These are phyloP conservation scores for Kwoniella europaea DNA, from an alignment of 768 basidiomycete genomes.

Conservation along the genomic window DNA sequence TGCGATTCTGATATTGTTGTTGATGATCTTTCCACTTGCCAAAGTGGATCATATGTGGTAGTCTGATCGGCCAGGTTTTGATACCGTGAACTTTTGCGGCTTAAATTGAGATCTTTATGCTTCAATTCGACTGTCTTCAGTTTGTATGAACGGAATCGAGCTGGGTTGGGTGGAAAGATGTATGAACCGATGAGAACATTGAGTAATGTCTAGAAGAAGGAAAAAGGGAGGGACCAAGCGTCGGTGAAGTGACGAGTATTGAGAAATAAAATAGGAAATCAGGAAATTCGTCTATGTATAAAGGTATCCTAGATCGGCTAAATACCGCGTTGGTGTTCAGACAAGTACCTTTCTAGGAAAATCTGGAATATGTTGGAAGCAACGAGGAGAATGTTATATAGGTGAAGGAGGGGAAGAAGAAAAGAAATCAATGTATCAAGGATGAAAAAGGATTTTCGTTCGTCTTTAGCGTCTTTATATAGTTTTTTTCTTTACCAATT, in stretches of 20 bases:
- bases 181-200: background rate
- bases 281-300: conserved; percentile 5
- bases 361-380: background rate
- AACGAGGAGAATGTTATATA: background rate
- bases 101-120: too few species aligned
- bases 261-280: background rate
- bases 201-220: background rate
- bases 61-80: too few species aligned
- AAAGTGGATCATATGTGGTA: too few species aligned
- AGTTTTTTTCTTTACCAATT: background rate
- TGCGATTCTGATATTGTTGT: background rate
- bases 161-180: too few species aligned
- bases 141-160: too few species aligned
- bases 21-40: background rate
- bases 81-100: too few species aligned
- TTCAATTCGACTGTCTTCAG: too few species aligned
- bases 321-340: background rate
- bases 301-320: conserved; percentile 4
- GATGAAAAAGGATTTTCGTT: background rate
- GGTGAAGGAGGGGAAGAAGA: background rate
- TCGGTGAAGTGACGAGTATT: background rate
- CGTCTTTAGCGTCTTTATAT: background rate
- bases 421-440: background rate
- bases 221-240: background rate
- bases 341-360: background rate